Base-by-base conservation (phyloP, 2,329 filamentous ascomycete species). In the Orbilia brochopaga region DNA sequence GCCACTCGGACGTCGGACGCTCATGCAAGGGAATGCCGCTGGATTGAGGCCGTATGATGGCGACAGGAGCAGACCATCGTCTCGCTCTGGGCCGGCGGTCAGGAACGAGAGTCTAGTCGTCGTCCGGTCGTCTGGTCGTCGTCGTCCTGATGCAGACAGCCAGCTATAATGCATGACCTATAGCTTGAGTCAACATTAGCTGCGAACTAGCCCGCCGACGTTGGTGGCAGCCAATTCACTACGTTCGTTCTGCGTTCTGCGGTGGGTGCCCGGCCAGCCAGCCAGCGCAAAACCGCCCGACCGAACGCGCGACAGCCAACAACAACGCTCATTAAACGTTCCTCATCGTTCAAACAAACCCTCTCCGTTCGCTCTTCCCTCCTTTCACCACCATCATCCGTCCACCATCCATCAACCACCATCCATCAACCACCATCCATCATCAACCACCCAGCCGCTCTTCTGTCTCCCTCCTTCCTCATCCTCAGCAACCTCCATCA, bases 361-460 rank as follows among this genome's bases (percentile, higher is more conserved):
- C 44, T 56, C 17, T 48, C 44, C 27, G 8, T 32, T 48, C 11
- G 11, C 17, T 48, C 37, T 46, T 52, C 52, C 40, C 15, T 40
- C 58, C 44, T 40, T 35, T 30, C 23, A 10, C 48, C 32, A 50
- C 44, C 37, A 53, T 57, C 60, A 48, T 60, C 67, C 51, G 30
- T 60, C 53, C 63, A 63, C 57, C 72, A 44, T 53, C 62, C 61
- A 30, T 42, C 66, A 65, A 58, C 58, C n/a, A n/a, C n/a, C n/a
- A n/a, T 37, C 7, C 13, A 37, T 37, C 13, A 37, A 37, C 32
- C 13, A 7, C 7, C n/a, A n/a, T n/a, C n/a, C n/a, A n/a, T n/a
- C n/a, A n/a, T n/a, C n/a, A n/a, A n/a, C n/a, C n/a, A n/a, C n/a
- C n/a, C n/a, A n/a, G n/a, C n/a, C n/a, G n/a, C n/a, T n/a, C n/a